phyloP scores from a whole-genome alignment of 164 flowering plant species.

The Paratinospora sagittata region DNA sequence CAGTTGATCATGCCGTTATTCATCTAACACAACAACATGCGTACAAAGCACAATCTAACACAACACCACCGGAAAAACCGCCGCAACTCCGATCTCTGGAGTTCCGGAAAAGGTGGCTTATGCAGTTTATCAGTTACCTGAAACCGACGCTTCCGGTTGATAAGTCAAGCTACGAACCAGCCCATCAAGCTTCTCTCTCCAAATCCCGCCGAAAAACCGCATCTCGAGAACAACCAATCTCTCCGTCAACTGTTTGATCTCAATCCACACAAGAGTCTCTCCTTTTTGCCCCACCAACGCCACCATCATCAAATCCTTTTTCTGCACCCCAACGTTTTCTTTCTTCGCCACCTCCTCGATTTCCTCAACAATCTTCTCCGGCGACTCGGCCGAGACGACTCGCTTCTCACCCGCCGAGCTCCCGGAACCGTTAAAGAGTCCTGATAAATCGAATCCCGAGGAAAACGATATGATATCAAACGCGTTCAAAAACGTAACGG shows the following conservation, averaged over 20 bases:
- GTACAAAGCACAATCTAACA: too few species aligned
- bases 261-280: conserved; percentile 24
- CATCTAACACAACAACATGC: too few species aligned
- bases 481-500: conserved; percentile 34
- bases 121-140: too few species aligned
- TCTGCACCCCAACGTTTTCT: conserved; percentile 24
- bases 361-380: conserved; percentile 36
- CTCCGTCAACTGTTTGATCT: conserved; percentile 43
- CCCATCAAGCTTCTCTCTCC: conserved; percentile 40
- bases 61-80: not conserved
- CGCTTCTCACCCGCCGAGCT: conserved; percentile 23
- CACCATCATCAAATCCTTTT: conserved; percentile 33
- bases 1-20: not conserved
- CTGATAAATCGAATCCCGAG: conserved; percentile 45
- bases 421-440: conserved; percentile 31
- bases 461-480: conserved; percentile 64
- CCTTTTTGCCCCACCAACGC: conserved; percentile 41
- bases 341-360: conserved; percentile 29
- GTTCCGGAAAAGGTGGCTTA: too few species aligned
- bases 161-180: conserved; percentile 16
- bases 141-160: conserved; percentile 9
- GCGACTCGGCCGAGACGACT: conserved; percentile 29
- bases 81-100: not conserved
- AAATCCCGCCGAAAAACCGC: conserved; percentile 21
- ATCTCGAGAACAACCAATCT: conserved; percentile 44